These are phyloP conservation scores for Lantana camara DNA, from an alignment of 257 asterid species.

Conservation along the genomic window DNA sequence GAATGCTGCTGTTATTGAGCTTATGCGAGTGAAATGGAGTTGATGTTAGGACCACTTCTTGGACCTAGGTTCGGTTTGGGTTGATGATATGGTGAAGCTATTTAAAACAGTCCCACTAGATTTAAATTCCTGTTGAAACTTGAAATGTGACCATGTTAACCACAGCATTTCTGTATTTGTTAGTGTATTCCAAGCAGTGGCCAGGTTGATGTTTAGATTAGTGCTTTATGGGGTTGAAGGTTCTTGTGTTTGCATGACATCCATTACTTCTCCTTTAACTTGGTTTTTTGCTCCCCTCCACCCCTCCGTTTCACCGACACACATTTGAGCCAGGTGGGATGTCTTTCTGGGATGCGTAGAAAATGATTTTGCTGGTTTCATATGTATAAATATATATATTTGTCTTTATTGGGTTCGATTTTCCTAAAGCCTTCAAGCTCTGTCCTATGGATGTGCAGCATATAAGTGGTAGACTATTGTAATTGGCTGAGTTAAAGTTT, in stretches of 20 bases:
- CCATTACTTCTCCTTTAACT: background rate
- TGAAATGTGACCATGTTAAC: conserved; percentile 7
- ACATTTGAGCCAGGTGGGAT: no score
- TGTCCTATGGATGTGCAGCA: background rate
- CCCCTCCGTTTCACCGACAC: no score
- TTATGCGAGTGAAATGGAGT: background rate
- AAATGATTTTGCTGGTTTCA: conserved; percentile 11
- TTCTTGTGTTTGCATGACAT: conserved; percentile 5
- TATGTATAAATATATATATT: background rate
- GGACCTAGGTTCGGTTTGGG: no score
- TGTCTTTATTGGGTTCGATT: conserved; percentile 4
- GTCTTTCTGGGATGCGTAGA: conserved; percentile 6
- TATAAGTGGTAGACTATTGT: conserved; percentile 12
- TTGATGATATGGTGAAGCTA: no score
- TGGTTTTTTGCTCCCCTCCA: no score
- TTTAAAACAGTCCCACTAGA: conserved; percentile 1
- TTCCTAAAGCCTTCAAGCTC: background rate
- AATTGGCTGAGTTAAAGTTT: background rate
- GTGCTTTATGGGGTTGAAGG: background rate
- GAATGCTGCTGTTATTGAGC: background rate
- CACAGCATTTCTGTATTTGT: background rate
- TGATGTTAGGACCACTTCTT: conserved; percentile 7
- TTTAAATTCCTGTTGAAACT: background rate
- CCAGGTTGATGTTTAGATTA: background rate
- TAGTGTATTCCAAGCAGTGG: background rate